phyloP scores from a whole-genome alignment of 75 land plant genomes.

The Pinus tabuliformis region DNA sequence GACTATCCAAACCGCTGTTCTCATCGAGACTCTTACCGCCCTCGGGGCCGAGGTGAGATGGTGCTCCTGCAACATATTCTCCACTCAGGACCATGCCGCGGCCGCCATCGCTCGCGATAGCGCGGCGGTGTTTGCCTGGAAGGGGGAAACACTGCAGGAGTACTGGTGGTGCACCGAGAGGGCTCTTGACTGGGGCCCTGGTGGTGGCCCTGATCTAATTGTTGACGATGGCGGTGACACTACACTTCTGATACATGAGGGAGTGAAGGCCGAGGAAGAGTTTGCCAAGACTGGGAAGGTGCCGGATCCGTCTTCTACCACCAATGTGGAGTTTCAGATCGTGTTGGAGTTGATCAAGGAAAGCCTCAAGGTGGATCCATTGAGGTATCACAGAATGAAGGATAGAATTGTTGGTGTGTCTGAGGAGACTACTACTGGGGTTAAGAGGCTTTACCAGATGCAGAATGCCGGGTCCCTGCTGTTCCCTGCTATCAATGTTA shows the following conservation, averaged over 20 bases:
- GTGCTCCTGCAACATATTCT: slow-evolving; percentile 91
- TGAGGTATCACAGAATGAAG: slow-evolving; percentile 80
- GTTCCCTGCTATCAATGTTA: slow-evolving; percentile 89
- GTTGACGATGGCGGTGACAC: slow-evolving; percentile 92
- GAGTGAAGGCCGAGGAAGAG: slow-evolving; percentile 86
- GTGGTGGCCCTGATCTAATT: slow-evolving; percentile 87
- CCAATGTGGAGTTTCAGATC: slow-evolving; percentile 87
- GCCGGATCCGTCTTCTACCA: slow-evolving; percentile 79
- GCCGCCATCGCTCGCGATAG: slow-evolving; percentile 67
- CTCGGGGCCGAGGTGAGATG: slow-evolving; percentile 80
- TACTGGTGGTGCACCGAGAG: slow-evolving; percentile 99
- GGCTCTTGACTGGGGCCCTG: slow-evolving; percentile 88
- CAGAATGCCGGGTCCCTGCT: slow-evolving; percentile 61
- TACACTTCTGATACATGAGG: slow-evolving; percentile 76
- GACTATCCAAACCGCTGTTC: slow-evolving; percentile 79
- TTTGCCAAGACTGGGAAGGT: slow-evolving; percentile 66
- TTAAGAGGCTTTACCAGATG: slow-evolving; percentile 92
- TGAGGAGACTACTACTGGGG: slow-evolving; percentile 94
- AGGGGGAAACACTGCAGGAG: slow-evolving; percentile 89
- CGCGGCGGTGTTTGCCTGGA: slow-evolving; percentile 74
- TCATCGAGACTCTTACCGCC: slow-evolving; percentile 76
- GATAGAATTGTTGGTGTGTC: slow-evolving; percentile 89
- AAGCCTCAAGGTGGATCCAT: slow-evolving; percentile 63
- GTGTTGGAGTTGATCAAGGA: slow-evolving; percentile 50
- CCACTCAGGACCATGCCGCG: slow-evolving; percentile 83